A percentile compares a stretch with the other conserved stretches of the same genome.
These are phyloP conservation scores for Sugiyamaella japonica DNA, from an alignment of 1,139 yeast species.

Conservation along the genomic window DNA sequence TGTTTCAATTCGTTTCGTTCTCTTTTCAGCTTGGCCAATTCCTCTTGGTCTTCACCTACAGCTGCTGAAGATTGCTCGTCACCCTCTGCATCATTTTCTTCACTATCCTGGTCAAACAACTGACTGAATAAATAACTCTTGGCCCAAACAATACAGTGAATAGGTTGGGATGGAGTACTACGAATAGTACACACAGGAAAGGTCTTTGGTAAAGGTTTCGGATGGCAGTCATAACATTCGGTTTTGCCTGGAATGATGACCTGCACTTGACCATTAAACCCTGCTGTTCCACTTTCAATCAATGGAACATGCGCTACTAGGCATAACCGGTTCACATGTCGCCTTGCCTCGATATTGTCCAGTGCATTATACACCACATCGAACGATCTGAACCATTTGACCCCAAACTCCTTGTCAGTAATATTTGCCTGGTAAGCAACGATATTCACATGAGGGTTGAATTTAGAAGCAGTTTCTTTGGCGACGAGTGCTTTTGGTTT, in stretches of 20 bases:
- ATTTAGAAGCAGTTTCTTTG: conserved; percentile 71
- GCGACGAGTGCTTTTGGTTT: conserved; percentile 81
- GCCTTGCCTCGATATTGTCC: conserved; percentile 89
- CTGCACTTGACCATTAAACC: conserved; percentile 89
- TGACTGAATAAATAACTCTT: conserved; percentile 84
- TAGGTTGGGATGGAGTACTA: conserved; percentile 94
- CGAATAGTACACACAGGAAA: conserved; percentile 97
- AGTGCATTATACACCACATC: conserved; percentile 83
- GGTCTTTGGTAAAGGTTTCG: conserved; percentile 83
- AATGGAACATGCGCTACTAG: conserved; percentile 71
- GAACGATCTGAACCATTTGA: conserved; percentile 80
- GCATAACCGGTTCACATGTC: conserved; percentile 83
- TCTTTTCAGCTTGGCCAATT: conserved; percentile 63
- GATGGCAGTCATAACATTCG: conserved; percentile 92
- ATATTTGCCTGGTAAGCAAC: conserved; percentile 86
- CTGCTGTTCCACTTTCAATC: conserved; percentile 94
- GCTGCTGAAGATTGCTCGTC: conserved; percentile 47
- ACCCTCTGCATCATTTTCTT: conserved; percentile 31
- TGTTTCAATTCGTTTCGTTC: conserved; percentile 78
- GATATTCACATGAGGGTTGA: conserved; percentile 72
- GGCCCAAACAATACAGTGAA: conserved; percentile 98
- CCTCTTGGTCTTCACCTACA: conserved; percentile 45
- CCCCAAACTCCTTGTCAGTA: conserved; percentile 74
- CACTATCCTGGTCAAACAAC: conserved; percentile 58
- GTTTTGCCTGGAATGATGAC: conserved; percentile 81